phyloP scores from a whole-genome alignment of 2,329 filamentous ascomycete species.

The Thermoascus crustaceus region DNA sequence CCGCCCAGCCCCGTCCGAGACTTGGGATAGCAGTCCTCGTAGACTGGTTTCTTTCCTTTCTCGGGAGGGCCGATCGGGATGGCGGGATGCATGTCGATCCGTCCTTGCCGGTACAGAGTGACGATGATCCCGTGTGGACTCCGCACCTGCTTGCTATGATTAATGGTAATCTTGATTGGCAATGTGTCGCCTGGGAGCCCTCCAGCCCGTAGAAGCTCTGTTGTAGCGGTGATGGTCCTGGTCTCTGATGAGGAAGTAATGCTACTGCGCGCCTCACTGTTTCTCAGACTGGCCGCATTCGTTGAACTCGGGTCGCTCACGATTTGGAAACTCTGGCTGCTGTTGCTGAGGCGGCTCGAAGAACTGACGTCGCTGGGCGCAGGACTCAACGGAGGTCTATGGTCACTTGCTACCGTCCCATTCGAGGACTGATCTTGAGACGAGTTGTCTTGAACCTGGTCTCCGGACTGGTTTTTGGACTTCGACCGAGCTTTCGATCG shows the following conservation, averaged over 20 bases:
- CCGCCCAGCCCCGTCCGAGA: conserved; percentile 81
- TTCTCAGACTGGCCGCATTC: conserved; percentile 27
- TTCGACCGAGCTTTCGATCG: conserved; percentile 53
- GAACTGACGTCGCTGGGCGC: conserved; percentile 61
- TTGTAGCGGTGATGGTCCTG: conserved; percentile 76
- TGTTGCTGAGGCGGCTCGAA: conserved; percentile 61
- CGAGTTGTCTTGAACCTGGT: conserved; percentile 36
- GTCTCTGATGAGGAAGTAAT: conserved; percentile 52
- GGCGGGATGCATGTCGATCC: conserved; percentile 71
- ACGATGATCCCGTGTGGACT: conserved; percentile 89
- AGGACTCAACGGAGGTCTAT: conserved; percentile 38
- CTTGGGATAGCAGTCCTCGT: conserved; percentile 78
- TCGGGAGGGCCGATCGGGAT: conserved; percentile 53
- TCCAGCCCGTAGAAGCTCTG: conserved; percentile 74
- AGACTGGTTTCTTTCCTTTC: conserved; percentile 60
- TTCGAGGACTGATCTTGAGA: conserved; percentile 39
- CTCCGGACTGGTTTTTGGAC: conserved; percentile 38
- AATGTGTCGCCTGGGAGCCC: conserved; percentile 79
- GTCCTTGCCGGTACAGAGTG: conserved; percentile 82
- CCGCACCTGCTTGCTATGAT: conserved; percentile 82
- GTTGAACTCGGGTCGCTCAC: conserved; percentile 36
- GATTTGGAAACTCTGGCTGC: conserved; percentile 52
- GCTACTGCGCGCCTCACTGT: conserved; percentile 44
- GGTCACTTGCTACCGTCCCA: conserved; percentile 22
- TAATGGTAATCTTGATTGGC: conserved; percentile 69